Conservation (phyloP, 495 filamentous ascomycete genomes). For the Neurospora sp. region DNA sequence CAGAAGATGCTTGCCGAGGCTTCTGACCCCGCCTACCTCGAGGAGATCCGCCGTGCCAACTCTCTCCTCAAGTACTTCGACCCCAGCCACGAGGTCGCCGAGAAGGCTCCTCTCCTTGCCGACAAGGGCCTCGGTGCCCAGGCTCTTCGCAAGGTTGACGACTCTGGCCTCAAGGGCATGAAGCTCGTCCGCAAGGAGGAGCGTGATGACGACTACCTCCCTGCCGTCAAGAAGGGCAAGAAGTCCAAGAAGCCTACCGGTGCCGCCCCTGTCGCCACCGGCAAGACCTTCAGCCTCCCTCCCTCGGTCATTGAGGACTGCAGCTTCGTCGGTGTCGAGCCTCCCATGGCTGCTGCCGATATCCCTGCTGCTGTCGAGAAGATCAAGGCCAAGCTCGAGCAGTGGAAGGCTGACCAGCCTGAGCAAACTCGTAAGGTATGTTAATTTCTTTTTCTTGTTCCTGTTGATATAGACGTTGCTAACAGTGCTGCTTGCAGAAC, state of each 20-base stretch:
- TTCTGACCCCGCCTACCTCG: constrained; percentile 74
- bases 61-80: constrained; percentile 85
- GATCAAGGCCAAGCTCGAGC: constrained; percentile 80
- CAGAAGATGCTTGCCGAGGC: constrained; percentile 84
- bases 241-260: constrained; percentile 58
- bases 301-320: constrained; percentile 88
- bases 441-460: constrained; percentile 6
- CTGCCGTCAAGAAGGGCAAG: constrained; percentile 84
- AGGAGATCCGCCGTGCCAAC: constrained; percentile 82
- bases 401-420: constrained; percentile 88
- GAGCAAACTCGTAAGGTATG: constrained; percentile 84
- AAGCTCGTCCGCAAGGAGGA: constrained; percentile 71
- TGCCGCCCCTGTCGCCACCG: constrained; percentile 27
- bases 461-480: constrained; percentile 2
- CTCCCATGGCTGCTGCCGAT: constrained; percentile 75
- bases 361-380: constrained; percentile 72
- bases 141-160: constrained; percentile 73
- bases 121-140: constrained; percentile 54
- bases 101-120: constrained; percentile 55
- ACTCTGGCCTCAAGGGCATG: constrained; percentile 65
- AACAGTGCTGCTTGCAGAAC: constrained; percentile 61
- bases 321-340: constrained; percentile 67
- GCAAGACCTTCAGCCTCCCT: constrained; percentile 72
- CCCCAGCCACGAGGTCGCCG: constrained; percentile 51
- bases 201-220: constrained; percentile 79